Evolutionary conservation across 768 basidiomycete species (phyloP).

Genomic region (Tephrocybe sp.): DNA sequence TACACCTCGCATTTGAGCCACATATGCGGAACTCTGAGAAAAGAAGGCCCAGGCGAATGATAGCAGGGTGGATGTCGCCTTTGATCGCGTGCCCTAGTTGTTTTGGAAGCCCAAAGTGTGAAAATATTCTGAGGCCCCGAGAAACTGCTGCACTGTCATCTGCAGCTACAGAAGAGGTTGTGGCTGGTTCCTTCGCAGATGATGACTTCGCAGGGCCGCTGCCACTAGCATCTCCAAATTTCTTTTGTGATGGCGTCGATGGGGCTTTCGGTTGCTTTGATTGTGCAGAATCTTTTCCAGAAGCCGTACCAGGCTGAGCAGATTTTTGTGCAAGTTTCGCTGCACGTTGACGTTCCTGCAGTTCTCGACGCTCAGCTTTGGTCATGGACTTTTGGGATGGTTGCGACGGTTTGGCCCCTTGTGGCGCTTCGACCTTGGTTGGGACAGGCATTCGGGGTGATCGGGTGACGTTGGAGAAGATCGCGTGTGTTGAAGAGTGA

Average conservation of each 20-base stretch:
- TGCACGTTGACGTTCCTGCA: slow-evolving; percentile 77
- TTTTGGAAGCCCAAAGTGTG: slow-evolving; percentile 81
- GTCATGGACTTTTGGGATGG: slow-evolving; percentile 71
- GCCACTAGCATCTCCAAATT: slow-evolving; percentile 27
- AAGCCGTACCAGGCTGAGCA: slow-evolving; percentile 19
- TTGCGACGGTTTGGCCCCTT: slow-evolving; percentile 10
- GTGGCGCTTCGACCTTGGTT: slow-evolving; percentile 20
- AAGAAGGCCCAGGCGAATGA: slow-evolving; percentile 82
- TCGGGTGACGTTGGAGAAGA: neutral
- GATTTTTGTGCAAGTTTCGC: slow-evolving; percentile 59
- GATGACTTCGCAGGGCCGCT: slow-evolving; percentile 12
- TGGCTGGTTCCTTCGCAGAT: slow-evolving; percentile 24
- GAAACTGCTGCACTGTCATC: slow-evolving; percentile 40
- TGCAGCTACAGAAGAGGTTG: slow-evolving; percentile 14
- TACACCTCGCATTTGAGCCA: slow-evolving; percentile 94
- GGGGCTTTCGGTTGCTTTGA: slow-evolving; percentile 23
- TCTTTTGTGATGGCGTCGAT: slow-evolving; percentile 31
- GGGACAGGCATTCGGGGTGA: slow-evolving; percentile 30
- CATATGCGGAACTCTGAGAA: slow-evolving; percentile 91
- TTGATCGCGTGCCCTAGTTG: slow-evolving; percentile 51
- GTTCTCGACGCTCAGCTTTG: slow-evolving; percentile 75
- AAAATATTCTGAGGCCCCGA: slow-evolving; percentile 77
- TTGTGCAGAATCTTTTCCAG: slow-evolving; percentile 20
- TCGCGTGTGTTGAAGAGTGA: neutral
- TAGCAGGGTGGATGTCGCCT: slow-evolving; percentile 87